Evolutionary conservation across 2,329 filamentous ascomycete genomes (phyloP).

Genomic region (Colletotrichum paranaense): DNA sequence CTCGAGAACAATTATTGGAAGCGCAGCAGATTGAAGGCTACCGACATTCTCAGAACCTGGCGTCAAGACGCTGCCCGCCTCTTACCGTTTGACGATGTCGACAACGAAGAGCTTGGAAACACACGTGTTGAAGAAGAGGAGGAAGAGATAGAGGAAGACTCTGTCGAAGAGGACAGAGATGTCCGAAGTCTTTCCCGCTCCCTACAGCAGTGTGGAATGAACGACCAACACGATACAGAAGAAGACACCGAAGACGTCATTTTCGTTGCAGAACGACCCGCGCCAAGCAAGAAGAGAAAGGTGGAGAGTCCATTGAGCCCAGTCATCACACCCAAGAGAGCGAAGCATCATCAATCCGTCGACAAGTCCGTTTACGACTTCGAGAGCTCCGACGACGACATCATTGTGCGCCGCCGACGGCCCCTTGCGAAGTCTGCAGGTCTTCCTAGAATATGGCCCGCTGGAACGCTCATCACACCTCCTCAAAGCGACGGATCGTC

Average conservation of each 20-base stretch:
- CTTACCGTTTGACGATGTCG: not conserved
- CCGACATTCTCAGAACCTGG: slow-evolving; percentile 9
- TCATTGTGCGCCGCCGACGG: not conserved
- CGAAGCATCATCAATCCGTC: not conserved
- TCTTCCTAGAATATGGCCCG: not conserved
- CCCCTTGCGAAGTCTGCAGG: not conserved
- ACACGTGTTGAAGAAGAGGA: too few relatives aligned
- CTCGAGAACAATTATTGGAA: slow-evolving; percentile 4
- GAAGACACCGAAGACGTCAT: not conserved
- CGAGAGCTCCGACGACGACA: not conserved
- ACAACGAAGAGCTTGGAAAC: not conserved
- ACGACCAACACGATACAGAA: not conserved
- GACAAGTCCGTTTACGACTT: not conserved
- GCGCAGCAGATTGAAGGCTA: not conserved
- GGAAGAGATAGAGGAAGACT: not conserved
- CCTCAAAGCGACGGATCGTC: not conserved
- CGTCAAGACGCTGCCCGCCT: slow-evolving; percentile 17
- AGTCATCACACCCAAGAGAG: not conserved
- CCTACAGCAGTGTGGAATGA: not conserved
- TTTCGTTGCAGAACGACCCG: not conserved
- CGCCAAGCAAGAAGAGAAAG: slow-evolving; percentile 5
- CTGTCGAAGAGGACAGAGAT: not conserved
- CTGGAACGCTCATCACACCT: not conserved
- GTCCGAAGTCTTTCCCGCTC: not conserved
- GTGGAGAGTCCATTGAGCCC: not conserved